Conservation (phyloP, 2,329 filamentous ascomycete genomes). For the Apiospora sp. region DNA sequence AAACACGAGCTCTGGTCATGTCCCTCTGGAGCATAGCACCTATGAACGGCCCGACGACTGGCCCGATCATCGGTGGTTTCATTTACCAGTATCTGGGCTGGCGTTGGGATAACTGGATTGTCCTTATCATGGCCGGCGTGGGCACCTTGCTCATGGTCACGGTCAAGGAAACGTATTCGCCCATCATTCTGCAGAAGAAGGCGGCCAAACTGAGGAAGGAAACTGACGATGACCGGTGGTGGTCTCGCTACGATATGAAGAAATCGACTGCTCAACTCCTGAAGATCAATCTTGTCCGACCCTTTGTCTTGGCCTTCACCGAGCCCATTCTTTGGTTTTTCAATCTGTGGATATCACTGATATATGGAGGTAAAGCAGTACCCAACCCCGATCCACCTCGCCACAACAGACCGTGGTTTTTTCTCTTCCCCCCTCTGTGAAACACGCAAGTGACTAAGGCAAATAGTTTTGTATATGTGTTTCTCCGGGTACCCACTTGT, state of each 20-base stretch:
- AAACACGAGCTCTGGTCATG: constrained; percentile 83
- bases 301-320: constrained; percentile 77
- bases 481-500: constrained; percentile 92
- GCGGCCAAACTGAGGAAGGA: constrained; percentile 71
- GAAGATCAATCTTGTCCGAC: constrained; percentile 78
- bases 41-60: constrained; percentile 70
- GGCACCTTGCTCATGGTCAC: constrained; percentile 66
- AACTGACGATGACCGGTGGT: constrained; percentile 75
- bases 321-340: constrained; percentile 84
- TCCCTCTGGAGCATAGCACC: constrained; percentile 85
- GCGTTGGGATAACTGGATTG: constrained; percentile 88
- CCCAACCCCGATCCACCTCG: too few species aligned
- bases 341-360: constrained; percentile 76
- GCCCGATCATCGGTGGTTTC: constrained; percentile 83
- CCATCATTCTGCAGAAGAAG: constrained; percentile 72
- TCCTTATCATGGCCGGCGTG: constrained; percentile 73
- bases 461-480: constrained; percentile 79
- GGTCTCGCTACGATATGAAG: constrained; percentile 81
- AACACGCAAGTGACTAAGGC: too few species aligned
- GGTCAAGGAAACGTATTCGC: constrained; percentile 80
- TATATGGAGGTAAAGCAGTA: constrained; percentile 65
- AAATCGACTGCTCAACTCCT: constrained; percentile 71
- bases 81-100: constrained; percentile 80
- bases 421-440: too few species aligned
- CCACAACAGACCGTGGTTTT: too few species aligned